phyloP scores from a whole-genome alignment of 768 basidiomycete species.

The Suillus cothurnatus region DNA sequence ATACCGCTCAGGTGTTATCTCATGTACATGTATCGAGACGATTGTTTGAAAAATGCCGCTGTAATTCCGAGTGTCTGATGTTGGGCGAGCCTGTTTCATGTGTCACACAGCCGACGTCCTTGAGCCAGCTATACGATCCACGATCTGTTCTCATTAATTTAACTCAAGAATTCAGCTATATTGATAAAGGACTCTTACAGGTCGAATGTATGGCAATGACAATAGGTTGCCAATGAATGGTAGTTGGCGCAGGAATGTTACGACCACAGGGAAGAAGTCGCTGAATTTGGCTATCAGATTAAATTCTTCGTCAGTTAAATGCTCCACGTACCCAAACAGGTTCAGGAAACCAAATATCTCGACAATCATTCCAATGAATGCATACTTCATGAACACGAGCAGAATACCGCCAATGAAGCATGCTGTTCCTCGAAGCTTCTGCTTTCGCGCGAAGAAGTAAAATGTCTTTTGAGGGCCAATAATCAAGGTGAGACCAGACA shows the following conservation, averaged over 20 bases:
- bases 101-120: slow-evolving; percentile 69
- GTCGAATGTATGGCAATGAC: slow-evolving; percentile 84
- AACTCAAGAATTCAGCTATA: neutral
- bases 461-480: slow-evolving; percentile 98
- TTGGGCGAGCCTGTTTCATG: neutral
- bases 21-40: neutral
- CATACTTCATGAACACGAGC: slow-evolving; percentile 95
- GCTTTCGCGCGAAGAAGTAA: slow-evolving; percentile 95
- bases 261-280: slow-evolving; percentile 98
- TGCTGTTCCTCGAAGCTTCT: slow-evolving; percentile 88
- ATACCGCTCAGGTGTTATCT: neutral
- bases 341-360: slow-evolving; percentile 98
- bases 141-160: slow-evolving; percentile 46
- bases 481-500: slow-evolving; percentile 92
- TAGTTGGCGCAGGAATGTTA: slow-evolving; percentile 94
- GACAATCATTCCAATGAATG: slow-evolving; percentile 89
- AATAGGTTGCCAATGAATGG: slow-evolving; percentile 89
- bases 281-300: slow-evolving; percentile 43
- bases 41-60: neutral
- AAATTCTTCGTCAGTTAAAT: slow-evolving; percentile 8
- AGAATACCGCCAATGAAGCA: slow-evolving; percentile 91
- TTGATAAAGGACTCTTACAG: slow-evolving; percentile 48
- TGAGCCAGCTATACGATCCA: slow-evolving; percentile 80
- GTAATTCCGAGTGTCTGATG: neutral
- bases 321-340: slow-evolving; percentile 78